These are phyloP conservation scores for Curvularia hawaiiensis DNA, from an alignment of 2,329 filamentous ascomycete genomes.

Conservation along the genomic window DNA sequence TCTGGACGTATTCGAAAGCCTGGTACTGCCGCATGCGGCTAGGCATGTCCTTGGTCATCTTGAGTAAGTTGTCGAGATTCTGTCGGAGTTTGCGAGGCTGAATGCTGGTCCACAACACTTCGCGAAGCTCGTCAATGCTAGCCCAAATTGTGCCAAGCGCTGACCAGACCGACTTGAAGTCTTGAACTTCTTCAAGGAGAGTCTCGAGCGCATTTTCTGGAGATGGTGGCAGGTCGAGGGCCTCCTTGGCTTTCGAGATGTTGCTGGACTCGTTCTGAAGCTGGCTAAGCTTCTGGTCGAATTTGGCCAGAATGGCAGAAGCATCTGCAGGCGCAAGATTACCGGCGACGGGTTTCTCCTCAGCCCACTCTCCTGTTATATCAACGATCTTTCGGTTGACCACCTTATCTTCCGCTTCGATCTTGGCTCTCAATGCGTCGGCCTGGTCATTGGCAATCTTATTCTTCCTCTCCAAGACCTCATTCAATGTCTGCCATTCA, in stretches of 20 bases:
- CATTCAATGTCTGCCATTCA: slow-evolving; percentile 92
- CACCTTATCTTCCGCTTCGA: slow-evolving; percentile 88
- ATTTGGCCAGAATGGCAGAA: slow-evolving; percentile 78
- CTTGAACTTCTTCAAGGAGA: slow-evolving; percentile 93
- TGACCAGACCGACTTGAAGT: slow-evolving; percentile 99
- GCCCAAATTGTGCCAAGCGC: slow-evolving; percentile 96
- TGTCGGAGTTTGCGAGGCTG: slow-evolving; percentile 91
- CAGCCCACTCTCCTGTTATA: slow-evolving; percentile 86
- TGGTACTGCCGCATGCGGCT: slow-evolving; percentile 99
- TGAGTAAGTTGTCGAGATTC: slow-evolving; percentile 88
- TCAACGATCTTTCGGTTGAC: slow-evolving; percentile 87
- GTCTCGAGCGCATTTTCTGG: slow-evolving; percentile 81
- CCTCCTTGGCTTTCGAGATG: slow-evolving; percentile 96
- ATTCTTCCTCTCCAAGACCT: slow-evolving; percentile 87
- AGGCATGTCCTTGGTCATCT: slow-evolving; percentile 99
- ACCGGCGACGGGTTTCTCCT: slow-evolving; percentile 95
- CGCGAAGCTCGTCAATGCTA: slow-evolving; percentile 89
- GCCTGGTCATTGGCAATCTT: slow-evolving; percentile 97
- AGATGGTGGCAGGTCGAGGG: slow-evolving; percentile 83
- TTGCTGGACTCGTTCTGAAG: slow-evolving; percentile 89
- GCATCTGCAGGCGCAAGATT: slow-evolving; percentile 90
- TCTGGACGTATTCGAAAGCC: slow-evolving; percentile 98
- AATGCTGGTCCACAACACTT: slow-evolving; percentile 92
- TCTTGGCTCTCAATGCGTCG: slow-evolving; percentile 93
- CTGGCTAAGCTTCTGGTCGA: slow-evolving; percentile 82